Conservation (phyloP, 2,329 filamentous ascomycete genomes). For the Penicillium olsonii region DNA sequence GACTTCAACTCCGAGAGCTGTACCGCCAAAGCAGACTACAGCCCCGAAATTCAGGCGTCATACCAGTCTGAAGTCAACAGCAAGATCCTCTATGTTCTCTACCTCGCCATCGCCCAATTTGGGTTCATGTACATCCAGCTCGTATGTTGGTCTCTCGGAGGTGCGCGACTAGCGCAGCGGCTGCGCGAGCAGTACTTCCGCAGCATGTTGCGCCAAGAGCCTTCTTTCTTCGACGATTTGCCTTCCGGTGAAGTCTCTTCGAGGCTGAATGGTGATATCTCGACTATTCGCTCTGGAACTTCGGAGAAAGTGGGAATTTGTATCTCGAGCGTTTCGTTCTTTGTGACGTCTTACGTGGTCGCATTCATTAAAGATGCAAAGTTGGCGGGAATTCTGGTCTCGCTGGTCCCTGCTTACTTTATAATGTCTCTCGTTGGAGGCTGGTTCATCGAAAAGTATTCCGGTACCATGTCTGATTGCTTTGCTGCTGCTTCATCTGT, state of each 20-base stretch:
- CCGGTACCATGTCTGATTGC: conserved; percentile 52
- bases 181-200: conserved; percentile 63
- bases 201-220: conserved; percentile 61
- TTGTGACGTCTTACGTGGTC: conserved; percentile 66
- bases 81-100: conserved; percentile 64
- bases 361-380: conserved; percentile 65
- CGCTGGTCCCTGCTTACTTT: conserved; percentile 63
- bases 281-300: conserved; percentile 66
- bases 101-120: conserved; percentile 65
- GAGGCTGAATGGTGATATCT: conserved; percentile 65
- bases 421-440: conserved; percentile 60
- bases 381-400: conserved; percentile 65
- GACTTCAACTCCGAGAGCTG: conserved; percentile 40
- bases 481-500: conserved; percentile 62
- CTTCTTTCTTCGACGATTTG: conserved; percentile 65
- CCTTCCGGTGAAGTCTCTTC: conserved; percentile 65
- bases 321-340: conserved; percentile 64
- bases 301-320: conserved; percentile 71
- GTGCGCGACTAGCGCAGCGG: conserved; percentile 64
- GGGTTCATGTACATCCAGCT: conserved; percentile 65
- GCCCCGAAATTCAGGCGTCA: conserved; percentile 11
- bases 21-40: neutral
- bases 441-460: conserved; percentile 55
- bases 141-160: conserved; percentile 64
- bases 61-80: conserved; percentile 40